Percentiles rank a stretch among this genome's conserved stretches.
phyloP scores from a whole-genome alignment of 129 eudicot species.

The Escallonia herrerae region DNA sequence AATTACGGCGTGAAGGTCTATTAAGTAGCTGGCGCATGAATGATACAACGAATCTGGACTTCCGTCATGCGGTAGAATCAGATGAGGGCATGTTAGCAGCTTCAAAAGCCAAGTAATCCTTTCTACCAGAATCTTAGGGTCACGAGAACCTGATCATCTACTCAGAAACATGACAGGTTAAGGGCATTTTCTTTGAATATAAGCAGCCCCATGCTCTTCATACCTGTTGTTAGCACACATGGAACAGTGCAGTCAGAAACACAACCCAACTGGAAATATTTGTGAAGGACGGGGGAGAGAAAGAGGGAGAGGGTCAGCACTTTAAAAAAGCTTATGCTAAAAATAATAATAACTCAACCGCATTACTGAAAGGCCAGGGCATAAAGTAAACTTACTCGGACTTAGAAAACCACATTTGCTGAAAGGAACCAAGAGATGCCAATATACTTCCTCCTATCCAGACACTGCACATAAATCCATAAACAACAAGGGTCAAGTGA shows the following conservation, averaged over 20 bases:
- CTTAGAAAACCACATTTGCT: constrained; percentile 99
- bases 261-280: background rate
- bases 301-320: too few species aligned
- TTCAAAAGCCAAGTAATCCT: background rate
- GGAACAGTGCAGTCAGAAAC: background rate
- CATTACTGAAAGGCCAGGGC: background rate
- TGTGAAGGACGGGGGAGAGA: too few species aligned
- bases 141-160: background rate
- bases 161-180: constrained; percentile 9
- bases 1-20: too few species aligned
- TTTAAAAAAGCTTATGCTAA: too few species aligned
- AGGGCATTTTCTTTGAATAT: constrained; percentile 95
- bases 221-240: constrained; percentile 37
- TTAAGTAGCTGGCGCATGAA: too few species aligned
- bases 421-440: constrained; percentile 97
- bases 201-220: constrained; percentile 91
- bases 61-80: background rate
- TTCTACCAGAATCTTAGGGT: background rate
- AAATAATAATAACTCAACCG: background rate
- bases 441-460: constrained; percentile 99
- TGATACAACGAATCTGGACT: background rate
- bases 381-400: constrained; percentile 64
- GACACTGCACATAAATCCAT: constrained; percentile 36
- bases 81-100: background rate
- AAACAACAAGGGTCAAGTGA: background rate